Conservation (phyloP, 495 filamentous ascomycete species). For the Jackrogersella minutella region DNA sequence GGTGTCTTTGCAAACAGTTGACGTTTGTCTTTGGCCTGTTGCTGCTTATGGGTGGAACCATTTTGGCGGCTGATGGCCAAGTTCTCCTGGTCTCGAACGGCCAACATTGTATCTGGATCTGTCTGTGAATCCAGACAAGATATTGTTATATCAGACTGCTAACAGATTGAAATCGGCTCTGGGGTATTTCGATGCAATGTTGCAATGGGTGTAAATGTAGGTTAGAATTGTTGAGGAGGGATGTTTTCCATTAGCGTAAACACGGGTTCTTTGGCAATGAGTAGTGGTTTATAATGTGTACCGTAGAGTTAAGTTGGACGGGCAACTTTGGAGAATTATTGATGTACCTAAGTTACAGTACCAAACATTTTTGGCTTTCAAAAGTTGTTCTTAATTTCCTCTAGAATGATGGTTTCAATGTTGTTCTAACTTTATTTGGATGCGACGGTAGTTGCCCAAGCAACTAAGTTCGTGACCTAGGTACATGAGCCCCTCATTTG, state of each 20-base stretch:
- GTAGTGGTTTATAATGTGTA: not conserved
- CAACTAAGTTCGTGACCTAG: constrained; percentile 17
- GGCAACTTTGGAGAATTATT: constrained; percentile 11
- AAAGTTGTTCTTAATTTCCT: constrained; percentile 11
- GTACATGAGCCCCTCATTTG: constrained; percentile 23
- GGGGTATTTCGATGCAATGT: constrained; percentile 6
- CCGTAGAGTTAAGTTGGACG: constrained; percentile 10
- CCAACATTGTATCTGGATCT: constrained; percentile 66
- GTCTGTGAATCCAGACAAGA: not conserved
- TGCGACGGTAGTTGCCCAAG: constrained; percentile 29
- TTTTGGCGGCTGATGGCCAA: constrained; percentile 76
- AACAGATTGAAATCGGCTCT: not conserved
- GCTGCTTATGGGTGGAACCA: constrained; percentile 77
- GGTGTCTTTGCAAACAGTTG: constrained; percentile 80
- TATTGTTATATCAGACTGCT: not conserved
- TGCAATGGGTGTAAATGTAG: constrained; percentile 28
- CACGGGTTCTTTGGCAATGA: no score
- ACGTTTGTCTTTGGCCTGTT: constrained; percentile 63
- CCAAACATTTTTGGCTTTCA: constrained; percentile 13
- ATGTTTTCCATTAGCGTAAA: constrained; percentile 7
- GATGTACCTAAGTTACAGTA: not conserved
- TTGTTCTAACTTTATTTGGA: constrained; percentile 34
- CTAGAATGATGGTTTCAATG: constrained; percentile 26
- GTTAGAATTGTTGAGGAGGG: constrained; percentile 19
- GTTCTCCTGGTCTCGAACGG: constrained; percentile 90